phyloP scores from a whole-genome alignment of 2,329 filamentous ascomycete genomes.

The Ophiostoma himal-ulmi region DNA sequence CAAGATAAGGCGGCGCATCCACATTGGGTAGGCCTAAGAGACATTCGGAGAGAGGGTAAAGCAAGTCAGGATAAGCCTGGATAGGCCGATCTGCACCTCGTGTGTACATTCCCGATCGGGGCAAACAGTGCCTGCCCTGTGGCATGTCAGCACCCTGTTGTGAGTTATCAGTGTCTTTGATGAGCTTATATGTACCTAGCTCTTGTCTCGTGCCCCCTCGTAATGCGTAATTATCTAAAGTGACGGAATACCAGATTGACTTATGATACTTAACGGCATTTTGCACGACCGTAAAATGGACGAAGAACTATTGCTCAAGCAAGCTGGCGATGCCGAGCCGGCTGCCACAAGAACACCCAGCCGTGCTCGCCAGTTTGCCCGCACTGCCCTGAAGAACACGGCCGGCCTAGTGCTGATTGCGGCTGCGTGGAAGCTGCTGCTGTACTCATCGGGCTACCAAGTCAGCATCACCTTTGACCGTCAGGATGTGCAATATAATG shows the following conservation, averaged over 20 bases:
- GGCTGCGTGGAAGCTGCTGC: constrained; percentile 12
- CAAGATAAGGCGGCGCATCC: constrained; percentile 14
- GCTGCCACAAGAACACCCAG: background rate
- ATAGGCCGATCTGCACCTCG: constrained; percentile 4
- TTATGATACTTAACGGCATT: background rate
- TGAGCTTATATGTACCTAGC: constrained; percentile 1
- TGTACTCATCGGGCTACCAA: constrained; percentile 2
- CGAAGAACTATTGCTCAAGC: constrained; percentile 10
- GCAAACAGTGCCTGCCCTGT: background rate
- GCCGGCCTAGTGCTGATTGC: constrained; percentile 5
- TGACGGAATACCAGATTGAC: background rate
- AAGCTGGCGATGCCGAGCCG: constrained; percentile 1
- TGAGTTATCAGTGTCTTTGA: background rate
- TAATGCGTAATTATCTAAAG: background rate
- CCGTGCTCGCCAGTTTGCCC: constrained; percentile 8
- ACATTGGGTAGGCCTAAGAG: constrained; percentile 2
- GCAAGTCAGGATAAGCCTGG: background rate
- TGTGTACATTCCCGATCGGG: constrained; percentile 12
- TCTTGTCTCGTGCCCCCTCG: background rate
- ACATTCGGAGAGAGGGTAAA: background rate
- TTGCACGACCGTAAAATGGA: background rate
- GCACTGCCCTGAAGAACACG: background rate
- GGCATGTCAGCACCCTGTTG: background rate
- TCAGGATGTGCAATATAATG: background rate
- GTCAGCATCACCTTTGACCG: constrained; percentile 7